Conservation (phyloP, 805 yeast genomes). For the Metschnikowia vanudenii region DNA sequence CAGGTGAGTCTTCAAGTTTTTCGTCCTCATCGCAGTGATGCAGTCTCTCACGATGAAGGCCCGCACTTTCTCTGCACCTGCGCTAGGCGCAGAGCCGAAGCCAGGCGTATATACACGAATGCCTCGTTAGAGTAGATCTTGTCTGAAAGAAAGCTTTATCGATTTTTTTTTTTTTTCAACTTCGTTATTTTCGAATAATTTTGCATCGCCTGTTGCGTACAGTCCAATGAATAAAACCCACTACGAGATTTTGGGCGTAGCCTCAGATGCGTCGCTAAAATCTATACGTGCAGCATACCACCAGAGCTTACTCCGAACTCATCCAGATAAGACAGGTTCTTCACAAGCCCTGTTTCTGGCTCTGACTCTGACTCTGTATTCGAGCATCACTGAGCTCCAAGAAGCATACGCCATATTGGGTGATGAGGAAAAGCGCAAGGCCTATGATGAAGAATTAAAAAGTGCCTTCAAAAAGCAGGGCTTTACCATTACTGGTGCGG, state of each 20-base stretch:
- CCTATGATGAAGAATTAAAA: constrained; percentile 53
- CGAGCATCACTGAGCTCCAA: constrained; percentile 35
- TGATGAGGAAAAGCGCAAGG: constrained; percentile 35
- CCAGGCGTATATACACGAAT: constrained; percentile 1
- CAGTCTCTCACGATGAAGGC: neutral
- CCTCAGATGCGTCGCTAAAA: constrained; percentile 30
- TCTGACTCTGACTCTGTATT: neutral
- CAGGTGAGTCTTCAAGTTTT: constrained; percentile 1
- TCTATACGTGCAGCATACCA: constrained; percentile 66
- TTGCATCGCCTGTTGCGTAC: neutral
- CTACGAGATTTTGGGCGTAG: constrained; percentile 60
- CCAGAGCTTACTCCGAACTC: constrained; percentile 54
- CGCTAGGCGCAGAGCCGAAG: no score
- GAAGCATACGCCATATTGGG: constrained; percentile 62
- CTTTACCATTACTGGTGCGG: constrained; percentile 53
- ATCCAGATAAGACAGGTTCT: constrained; percentile 68
- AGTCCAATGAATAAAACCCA: constrained; percentile 22
- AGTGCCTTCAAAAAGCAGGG: constrained; percentile 37
- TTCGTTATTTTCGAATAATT: no score
- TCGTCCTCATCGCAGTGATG: constrained; percentile 16
- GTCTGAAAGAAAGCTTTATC: neutral
- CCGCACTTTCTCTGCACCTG: neutral
- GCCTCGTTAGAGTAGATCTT: neutral
- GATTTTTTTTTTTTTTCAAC: neutral
- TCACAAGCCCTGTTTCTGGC: no score